Evolutionary conservation across 2,329 filamentous ascomycete species (phyloP).

Genomic region (Aspergillus sp.): DNA sequence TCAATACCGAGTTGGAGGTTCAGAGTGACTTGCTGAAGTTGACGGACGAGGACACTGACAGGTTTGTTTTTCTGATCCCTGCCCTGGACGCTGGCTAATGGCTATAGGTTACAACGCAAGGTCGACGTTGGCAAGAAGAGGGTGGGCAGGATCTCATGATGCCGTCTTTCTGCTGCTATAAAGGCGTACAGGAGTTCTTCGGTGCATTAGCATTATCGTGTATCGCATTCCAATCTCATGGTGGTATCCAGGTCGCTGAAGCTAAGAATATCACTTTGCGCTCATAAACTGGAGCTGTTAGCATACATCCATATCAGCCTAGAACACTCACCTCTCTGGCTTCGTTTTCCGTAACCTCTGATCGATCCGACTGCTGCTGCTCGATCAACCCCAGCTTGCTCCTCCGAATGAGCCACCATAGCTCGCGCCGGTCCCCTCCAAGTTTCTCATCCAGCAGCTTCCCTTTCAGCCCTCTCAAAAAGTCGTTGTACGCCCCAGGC

Average conservation of each 20-base stretch:
- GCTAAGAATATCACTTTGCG: constrained; percentile 6
- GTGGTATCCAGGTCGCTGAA: not conserved
- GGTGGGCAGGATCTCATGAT: constrained; percentile 37
- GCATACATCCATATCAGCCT: not conserved
- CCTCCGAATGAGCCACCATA: constrained; percentile 68
- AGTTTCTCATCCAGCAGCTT: constrained; percentile 60
- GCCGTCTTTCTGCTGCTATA: too few species aligned
- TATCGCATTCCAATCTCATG: not conserved
- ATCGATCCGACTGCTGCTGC: constrained; percentile 51
- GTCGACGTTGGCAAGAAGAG: constrained; percentile 40
- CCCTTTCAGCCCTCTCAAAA: constrained; percentile 61
- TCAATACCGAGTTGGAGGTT: constrained; percentile 53
- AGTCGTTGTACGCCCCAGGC: constrained; percentile 65
- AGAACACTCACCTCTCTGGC: constrained; percentile 46
- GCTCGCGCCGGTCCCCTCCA: constrained; percentile 66
- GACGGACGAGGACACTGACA: constrained; percentile 50
- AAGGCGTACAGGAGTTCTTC: too few species aligned
- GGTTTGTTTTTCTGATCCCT: constrained; percentile 19
- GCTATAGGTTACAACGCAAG: constrained; percentile 33
- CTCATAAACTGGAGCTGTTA: constrained; percentile 7
- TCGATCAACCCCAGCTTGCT: constrained; percentile 66
- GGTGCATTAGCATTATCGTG: not conserved
- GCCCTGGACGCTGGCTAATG: constrained; percentile 3
- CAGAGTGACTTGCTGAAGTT: constrained; percentile 53
- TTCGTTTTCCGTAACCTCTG: constrained; percentile 59